Percentiles rank a stretch among this genome's conserved stretches.
These are phyloP conservation scores for Psidium friedrichsthalianum DNA, from an alignment of 345 rosid species.

Conservation along the genomic window DNA sequence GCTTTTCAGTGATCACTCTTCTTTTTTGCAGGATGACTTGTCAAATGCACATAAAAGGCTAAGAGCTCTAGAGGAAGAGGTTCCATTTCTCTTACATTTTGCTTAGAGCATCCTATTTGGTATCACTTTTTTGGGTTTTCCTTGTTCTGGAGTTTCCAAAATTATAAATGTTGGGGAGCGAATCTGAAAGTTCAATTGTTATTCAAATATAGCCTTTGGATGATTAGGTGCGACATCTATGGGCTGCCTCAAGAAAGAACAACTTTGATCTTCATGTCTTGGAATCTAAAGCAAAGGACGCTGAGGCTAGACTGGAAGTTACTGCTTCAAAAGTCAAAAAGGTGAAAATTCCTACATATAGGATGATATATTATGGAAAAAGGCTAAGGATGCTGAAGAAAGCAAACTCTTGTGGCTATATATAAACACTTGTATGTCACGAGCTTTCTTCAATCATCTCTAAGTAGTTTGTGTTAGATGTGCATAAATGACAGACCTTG, in stretches of 20 bases:
- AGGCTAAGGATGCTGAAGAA: background rate
- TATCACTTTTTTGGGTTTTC: background rate
- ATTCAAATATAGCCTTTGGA: constrained; percentile 14
- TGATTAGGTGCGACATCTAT: constrained; percentile 50
- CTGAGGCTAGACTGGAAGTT: constrained; percentile 30
- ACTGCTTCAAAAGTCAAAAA: constrained; percentile 33
- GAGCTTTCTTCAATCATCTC: background rate
- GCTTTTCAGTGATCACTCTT: background rate
- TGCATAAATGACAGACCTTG: background rate
- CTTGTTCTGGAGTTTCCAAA: background rate
- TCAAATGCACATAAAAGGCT: constrained; percentile 24
- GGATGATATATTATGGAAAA: background rate
- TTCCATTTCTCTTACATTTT: constrained; percentile 12
- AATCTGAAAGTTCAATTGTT: constrained; percentile 15
- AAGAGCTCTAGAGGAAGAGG: constrained; percentile 54
- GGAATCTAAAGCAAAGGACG: constrained; percentile 39
- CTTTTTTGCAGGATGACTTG: constrained; percentile 31
- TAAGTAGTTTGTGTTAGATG: background rate
- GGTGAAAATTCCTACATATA: constrained; percentile 15
- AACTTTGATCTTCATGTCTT: constrained; percentile 70
- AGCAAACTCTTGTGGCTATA: background rate
- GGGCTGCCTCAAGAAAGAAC: constrained; percentile 61
- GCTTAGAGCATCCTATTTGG: background rate
- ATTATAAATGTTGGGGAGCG: background rate
- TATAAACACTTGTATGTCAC: background rate